phyloP scores from a whole-genome alignment of 805 yeast species.

The Candida xiaguanensis region DNA sequence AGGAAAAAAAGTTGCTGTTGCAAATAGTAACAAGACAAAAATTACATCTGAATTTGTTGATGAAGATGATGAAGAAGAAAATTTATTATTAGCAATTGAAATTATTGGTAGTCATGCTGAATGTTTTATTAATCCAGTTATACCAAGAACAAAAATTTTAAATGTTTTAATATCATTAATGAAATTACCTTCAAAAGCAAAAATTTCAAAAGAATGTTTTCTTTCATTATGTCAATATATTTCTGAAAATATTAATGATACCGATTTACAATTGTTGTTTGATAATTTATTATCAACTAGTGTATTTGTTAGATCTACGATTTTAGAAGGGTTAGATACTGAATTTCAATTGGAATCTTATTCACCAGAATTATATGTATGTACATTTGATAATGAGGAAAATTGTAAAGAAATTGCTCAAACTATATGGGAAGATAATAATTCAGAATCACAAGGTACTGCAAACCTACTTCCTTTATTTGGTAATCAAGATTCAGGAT shows the following conservation, averaged over 20 bases:
- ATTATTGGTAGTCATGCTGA: conserved; percentile 68
- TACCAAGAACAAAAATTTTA: conserved; percentile 69
- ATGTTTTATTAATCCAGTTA: conserved; percentile 57
- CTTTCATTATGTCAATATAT: conserved; percentile 73
- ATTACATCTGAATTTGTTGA: conserved; percentile 68
- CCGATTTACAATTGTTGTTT: conserved; percentile 59
- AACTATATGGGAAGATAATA: conserved; percentile 84
- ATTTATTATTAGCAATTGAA: conserved; percentile 70
- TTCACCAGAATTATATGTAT: conserved; percentile 73
- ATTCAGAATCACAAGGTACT: conserved; percentile 42
- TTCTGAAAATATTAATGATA: conserved; percentile 52
- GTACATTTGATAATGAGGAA: conserved; percentile 69
- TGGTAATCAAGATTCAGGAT: conserved; percentile 56
- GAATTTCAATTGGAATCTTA: conserved; percentile 65
- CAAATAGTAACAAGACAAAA: conserved; percentile 46
- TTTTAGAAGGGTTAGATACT: conserved; percentile 80
- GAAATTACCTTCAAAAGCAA: conserved; percentile 72
- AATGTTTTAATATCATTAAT: conserved; percentile 61
- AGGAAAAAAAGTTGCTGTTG: conserved; percentile 56
- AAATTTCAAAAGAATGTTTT: conserved; percentile 79
- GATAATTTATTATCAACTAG: conserved; percentile 56
- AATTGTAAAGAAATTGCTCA: conserved; percentile 60
- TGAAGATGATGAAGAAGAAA: conserved; percentile 88
- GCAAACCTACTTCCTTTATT: conserved; percentile 49
- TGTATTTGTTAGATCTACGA: conserved; percentile 69